These are phyloP conservation scores for Karstenula rhodostoma DNA, from an alignment of 2,329 filamentous ascomycete genomes.

Conservation along the genomic window DNA sequence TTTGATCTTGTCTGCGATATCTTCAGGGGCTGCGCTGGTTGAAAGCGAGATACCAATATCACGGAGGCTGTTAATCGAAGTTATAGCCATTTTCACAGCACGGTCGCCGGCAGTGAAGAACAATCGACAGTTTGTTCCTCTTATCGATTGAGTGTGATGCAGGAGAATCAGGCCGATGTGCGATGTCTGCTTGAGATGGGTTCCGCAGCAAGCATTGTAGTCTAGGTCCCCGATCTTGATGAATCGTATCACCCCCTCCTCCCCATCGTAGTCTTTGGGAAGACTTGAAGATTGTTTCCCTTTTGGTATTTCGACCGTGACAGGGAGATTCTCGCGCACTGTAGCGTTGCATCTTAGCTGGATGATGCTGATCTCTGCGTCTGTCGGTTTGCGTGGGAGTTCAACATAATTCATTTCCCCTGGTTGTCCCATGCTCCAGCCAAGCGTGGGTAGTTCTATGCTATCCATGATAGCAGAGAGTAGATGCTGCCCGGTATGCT, in stretches of 20 bases:
- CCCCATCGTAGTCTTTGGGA: conserved; percentile 42
- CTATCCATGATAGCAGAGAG: conserved; percentile 45
- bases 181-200: conserved; percentile 42
- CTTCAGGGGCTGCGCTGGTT: conserved; percentile 29
- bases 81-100: conserved; percentile 36
- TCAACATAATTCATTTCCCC: conserved; percentile 49
- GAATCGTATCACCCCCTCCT: conserved; percentile 43
- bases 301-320: conserved; percentile 43
- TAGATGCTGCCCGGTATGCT: conserved; percentile 46
- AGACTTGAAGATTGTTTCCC: conserved; percentile 31
- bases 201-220: conserved; percentile 46
- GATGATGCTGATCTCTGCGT: conserved; percentile 34
- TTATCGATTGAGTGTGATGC: conserved; percentile 41
- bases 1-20: conserved; percentile 35
- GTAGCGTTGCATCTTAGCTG: conserved; percentile 37
- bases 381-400: conserved; percentile 38
- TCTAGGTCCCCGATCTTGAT: conserved; percentile 45
- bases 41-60: conserved; percentile 38
- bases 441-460: conserved; percentile 38
- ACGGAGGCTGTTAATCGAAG: conserved; percentile 37
- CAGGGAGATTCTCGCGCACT: conserved; percentile 37
- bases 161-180: conserved; percentile 43
- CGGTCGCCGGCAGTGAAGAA: conserved; percentile 44
- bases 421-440: conserved; percentile 42
- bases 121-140: conserved; percentile 41